These are phyloP conservation scores for Alternaria ventricosa DNA, from an alignment of 2,329 filamentous ascomycete genomes.

Conservation along the genomic window DNA sequence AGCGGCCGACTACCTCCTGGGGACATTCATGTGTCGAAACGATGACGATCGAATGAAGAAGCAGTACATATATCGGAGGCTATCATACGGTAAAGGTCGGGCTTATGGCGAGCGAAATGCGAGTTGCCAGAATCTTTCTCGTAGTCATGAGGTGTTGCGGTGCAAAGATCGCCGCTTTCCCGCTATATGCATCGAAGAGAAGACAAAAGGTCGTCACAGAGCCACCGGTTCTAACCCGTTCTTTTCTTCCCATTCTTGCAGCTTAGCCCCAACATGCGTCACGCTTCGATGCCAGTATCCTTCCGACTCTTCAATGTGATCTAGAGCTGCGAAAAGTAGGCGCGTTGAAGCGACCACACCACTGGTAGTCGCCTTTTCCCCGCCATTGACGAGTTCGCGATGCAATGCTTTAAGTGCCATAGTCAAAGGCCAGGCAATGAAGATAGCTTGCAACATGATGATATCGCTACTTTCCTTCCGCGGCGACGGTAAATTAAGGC, in stretches of 20 bases:
- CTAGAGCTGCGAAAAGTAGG: not conserved
- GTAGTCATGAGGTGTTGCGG: not conserved
- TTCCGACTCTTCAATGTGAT: slow-evolving; percentile 1
- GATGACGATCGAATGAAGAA: not conserved
- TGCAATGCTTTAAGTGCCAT: not conserved
- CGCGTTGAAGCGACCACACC: not conserved
- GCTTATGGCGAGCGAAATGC: fast-evolving
- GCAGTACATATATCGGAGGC: not conserved
- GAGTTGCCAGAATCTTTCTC: not conserved
- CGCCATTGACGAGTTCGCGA: not conserved
- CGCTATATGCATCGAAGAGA: not conserved
- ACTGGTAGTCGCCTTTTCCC: not conserved
- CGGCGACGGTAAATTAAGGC: not conserved
- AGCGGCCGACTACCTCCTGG: not conserved
- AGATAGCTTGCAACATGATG: not conserved
- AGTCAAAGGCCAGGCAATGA: slow-evolving; percentile 3
- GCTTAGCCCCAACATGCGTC: not conserved
- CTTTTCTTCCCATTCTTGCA: slow-evolving; percentile 2
- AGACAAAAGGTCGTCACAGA: not conserved
- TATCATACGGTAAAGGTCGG: not conserved
- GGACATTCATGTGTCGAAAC: not conserved
- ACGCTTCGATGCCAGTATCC: not conserved
- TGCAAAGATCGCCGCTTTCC: not conserved
- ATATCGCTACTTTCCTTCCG: not conserved
- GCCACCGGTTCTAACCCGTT: not conserved